Conservation (phyloP, 129 eudicot genomes). For the Flaveria trinervia region DNA sequence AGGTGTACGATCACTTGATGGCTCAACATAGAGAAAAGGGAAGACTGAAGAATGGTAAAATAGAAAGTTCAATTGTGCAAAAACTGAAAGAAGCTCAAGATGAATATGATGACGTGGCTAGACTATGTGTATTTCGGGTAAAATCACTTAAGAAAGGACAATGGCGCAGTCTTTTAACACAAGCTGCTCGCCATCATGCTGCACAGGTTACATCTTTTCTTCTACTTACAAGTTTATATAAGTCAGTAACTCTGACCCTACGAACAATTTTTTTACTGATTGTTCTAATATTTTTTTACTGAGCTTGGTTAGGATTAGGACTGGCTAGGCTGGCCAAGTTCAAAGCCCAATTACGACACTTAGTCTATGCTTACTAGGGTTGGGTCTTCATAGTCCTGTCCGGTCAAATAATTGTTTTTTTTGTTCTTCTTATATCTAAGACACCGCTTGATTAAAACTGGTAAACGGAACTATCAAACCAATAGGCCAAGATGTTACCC, state of each 20-base stretch:
- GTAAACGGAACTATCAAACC: not conserved
- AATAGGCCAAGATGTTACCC: not conserved
- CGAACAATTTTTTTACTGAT: constrained; percentile 17
- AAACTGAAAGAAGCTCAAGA: constrained; percentile 70
- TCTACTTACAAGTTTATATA: constrained; percentile 18
- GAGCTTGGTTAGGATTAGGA: not conserved
- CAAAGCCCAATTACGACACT: not conserved
- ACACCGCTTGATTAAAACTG: not conserved
- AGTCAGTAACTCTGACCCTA: constrained; percentile 2
- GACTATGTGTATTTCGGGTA: constrained; percentile 76
- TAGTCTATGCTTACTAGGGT: constrained; percentile 3
- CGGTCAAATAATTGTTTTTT: not conserved
- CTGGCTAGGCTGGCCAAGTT: not conserved
- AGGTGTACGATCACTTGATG: constrained; percentile 76
- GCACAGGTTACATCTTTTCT: constrained; percentile 67
- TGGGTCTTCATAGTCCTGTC: not conserved
- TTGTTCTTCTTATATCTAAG: not conserved
- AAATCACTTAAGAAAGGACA: constrained; percentile 95
- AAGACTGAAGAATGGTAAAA: constrained; percentile 64
- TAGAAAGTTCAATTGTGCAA: constrained; percentile 61
- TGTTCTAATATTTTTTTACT: not conserved
- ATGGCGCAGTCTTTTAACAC: constrained; percentile 83
- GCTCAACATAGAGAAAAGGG: constrained; percentile 73
- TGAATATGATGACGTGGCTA: constrained; percentile 82
- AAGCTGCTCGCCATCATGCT: constrained; percentile 94